Evolutionary conservation across 495 filamentous ascomycete species (phyloP).

Genomic region (Aspergillus cavernicola): DNA sequence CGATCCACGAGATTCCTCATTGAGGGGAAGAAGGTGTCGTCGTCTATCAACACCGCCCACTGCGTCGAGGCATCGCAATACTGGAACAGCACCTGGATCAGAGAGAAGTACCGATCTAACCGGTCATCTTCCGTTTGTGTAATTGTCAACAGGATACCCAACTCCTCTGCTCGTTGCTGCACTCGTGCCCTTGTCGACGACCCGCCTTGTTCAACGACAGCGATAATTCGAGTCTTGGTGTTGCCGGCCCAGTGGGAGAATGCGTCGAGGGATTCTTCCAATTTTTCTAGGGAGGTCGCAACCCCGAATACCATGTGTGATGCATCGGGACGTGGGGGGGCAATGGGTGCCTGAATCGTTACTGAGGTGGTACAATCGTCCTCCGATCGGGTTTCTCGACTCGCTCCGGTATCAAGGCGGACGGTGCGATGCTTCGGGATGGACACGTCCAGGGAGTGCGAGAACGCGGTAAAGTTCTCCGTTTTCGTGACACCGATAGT

Average conservation of each 20-base stretch:
- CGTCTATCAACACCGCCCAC: conserved; percentile 60
- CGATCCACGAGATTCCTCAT: conserved; percentile 44
- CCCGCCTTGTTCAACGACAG: conserved; percentile 36
- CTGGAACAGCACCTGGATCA: conserved; percentile 35
- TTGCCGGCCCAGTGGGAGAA: conserved; percentile 60
- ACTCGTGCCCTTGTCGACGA: conserved; percentile 18
- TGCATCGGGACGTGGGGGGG: conserved; percentile 31
- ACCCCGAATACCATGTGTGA: conserved; percentile 58
- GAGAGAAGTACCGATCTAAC: conserved; percentile 56
- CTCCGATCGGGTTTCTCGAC: conserved; percentile 9
- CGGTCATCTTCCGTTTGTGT: conserved; percentile 42
- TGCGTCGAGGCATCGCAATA: conserved; percentile 31
- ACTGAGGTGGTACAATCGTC: conserved; percentile 14
- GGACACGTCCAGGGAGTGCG: conserved; percentile 9
- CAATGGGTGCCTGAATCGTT: conserved; percentile 16
- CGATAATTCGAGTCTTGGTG: conserved; percentile 52
- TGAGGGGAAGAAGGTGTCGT: conserved; percentile 65
- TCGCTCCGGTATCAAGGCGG: conserved; percentile 8
- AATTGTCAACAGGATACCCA: conserved; percentile 50
- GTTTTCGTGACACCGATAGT: conserved; percentile 18
- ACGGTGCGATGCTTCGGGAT: conserved; percentile 14
- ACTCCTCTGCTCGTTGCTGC: conserved; percentile 28
- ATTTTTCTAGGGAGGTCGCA: conserved; percentile 51
- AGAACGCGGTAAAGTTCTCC: conserved; percentile 17
- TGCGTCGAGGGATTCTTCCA: conserved; percentile 51